Conservation (phyloP, 306 rosid species). For the Vigna unguiculata region DNA sequence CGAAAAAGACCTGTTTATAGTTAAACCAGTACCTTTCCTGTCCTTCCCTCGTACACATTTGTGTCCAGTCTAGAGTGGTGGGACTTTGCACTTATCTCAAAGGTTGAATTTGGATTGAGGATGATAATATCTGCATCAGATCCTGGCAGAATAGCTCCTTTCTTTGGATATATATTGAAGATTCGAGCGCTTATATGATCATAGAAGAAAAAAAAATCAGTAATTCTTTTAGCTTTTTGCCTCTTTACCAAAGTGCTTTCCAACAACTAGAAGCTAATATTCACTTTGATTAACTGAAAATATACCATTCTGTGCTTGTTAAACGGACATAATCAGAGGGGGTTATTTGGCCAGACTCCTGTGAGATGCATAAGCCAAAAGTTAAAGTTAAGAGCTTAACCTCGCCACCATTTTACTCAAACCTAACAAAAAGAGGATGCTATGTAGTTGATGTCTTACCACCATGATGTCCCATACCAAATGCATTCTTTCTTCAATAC, state of each 20-base stretch:
- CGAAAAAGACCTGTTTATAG: constrained; percentile 17
- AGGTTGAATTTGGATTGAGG: constrained; percentile 85
- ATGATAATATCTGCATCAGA: constrained; percentile 97
- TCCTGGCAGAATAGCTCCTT: constrained; percentile 64
- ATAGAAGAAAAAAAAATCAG: constrained; percentile 37
- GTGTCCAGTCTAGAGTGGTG: constrained; percentile 90
- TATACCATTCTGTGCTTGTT: constrained; percentile 90
- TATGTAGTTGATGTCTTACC: constrained; percentile 60
- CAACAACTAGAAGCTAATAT: constrained; percentile 16
- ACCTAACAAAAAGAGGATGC: constrained; percentile 24
- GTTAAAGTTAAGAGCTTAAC: constrained; percentile 35
- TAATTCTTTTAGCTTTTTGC: constrained; percentile 1
- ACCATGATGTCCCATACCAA: constrained; percentile 93
- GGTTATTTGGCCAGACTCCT: constrained; percentile 96
- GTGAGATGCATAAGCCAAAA: constrained; percentile 34
- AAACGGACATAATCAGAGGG: constrained; percentile 79
- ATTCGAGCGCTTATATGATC: constrained; percentile 73
- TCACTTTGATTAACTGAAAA: constrained; percentile 26
- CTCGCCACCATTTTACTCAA: constrained; percentile 14
- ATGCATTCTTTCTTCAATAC: constrained; percentile 97
- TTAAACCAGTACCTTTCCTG: constrained; percentile 79
- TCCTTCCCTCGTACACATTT: constrained; percentile 84
- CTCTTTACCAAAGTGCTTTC: constrained; percentile 21
- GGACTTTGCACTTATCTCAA: constrained; percentile 78
- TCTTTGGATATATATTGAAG: constrained; percentile 93